Conservation (phyloP, 139 green algal species). For the Nannochloris sp. region DNA sequence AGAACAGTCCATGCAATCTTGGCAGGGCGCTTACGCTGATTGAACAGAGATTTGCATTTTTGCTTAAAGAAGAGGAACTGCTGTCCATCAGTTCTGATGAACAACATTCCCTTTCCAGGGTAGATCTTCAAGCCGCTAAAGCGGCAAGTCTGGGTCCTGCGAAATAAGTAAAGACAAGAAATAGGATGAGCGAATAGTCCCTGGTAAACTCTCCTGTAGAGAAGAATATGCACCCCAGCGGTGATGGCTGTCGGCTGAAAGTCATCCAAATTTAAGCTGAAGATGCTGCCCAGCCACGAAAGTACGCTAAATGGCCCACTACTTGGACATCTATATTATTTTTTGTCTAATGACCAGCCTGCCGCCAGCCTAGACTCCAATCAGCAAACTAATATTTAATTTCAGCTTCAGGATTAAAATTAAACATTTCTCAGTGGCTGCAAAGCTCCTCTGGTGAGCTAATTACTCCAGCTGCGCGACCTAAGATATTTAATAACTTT, state of each 20-base stretch:
- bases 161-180: neutral
- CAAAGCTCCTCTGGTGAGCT: neutral
- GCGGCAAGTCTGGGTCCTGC: slow-evolving; percentile 91
- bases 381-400: too few relatives aligned
- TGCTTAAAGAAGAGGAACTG: slow-evolving; percentile 94
- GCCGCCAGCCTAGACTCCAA: too few relatives aligned
- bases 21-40: slow-evolving; percentile 84
- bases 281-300: neutral
- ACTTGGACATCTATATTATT: neutral
- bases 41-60: slow-evolving; percentile 88
- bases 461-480: neutral
- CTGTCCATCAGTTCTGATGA: slow-evolving; percentile 84
- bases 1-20: slow-evolving; percentile 94
- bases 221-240: neutral
- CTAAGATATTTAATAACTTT: neutral
- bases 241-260: neutral
- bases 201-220: too few relatives aligned
- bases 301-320: neutral
- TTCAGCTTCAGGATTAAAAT: too few relatives aligned
- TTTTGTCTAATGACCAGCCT: neutral
- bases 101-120: slow-evolving; percentile 86
- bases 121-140: slow-evolving; percentile 98
- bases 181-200: neutral
- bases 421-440: too few relatives aligned
- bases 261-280: neutral